Evolutionary conservation across 116 monocot genomes (phyloP), one percentile per base, ranked within the genome.

Genomic region (Dioscorea cayenensis): DNA sequence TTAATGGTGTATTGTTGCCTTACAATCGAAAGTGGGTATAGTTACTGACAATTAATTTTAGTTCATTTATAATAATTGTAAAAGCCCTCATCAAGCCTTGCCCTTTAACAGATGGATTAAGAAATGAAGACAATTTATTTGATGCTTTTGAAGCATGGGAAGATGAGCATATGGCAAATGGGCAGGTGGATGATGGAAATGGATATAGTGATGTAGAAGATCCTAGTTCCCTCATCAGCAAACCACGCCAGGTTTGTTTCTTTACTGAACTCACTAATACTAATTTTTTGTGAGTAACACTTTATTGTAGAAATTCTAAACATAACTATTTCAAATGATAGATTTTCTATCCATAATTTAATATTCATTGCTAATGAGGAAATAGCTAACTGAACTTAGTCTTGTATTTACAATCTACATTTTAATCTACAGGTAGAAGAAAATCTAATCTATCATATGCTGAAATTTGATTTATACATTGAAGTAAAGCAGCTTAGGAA

Each of bases 241-340:
- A 83, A 66, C 83, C 92, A 66, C 85, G 90, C 18, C 88, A 84
- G 92, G 92, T 92, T 72, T 77, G 75, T 70, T 14, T 43, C 43
- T 43, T 43, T 43, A 10, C 43, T 43, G 43, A 43, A 43, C 43
- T 43, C 43, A 43, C 12, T 7, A 43, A 12, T 43, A 43, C 43
- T 43, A 43, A 43, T 43, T 43, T 43, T 12, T 5, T 38, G 38
- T 43, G 32, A 43, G 43, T 43, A 43, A 43, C 6, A 43, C 43
- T 43, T 43, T 43, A 43, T 43, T 43, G 11, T 43, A 43, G 43
- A 43, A 43, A 43, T 43, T 43, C 43, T 43, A 10, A 43, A 43
- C 43, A 43, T 10, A 12, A 43, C 7, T 10, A 43, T 43, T 43
- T 7, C 43, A 43, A 43, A 7, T 43, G 3, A 43, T 12, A 43